These are phyloP conservation scores for Termitomyces sp. DNA, from an alignment of 768 basidiomycete species.

Conservation along the genomic window DNA sequence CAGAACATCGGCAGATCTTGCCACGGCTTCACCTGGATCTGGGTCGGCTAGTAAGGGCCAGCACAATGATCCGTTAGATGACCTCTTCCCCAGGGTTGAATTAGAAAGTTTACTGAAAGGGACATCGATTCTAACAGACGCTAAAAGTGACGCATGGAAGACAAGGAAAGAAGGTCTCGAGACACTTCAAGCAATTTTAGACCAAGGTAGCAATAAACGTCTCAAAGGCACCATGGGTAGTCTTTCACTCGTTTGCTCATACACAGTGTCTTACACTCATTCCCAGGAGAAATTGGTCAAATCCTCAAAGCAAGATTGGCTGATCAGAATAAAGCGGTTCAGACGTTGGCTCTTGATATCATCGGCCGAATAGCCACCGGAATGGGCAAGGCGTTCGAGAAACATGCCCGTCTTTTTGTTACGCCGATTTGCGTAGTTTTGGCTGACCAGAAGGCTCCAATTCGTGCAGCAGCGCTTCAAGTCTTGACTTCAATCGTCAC, in stretches of 20 bases:
- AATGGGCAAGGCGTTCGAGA: slow-evolving; percentile 96
- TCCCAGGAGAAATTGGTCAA: slow-evolving; percentile 82
- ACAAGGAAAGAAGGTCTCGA: slow-evolving; percentile 94
- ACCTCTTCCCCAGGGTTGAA: slow-evolving; percentile 93
- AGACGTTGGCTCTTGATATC: slow-evolving; percentile 85
- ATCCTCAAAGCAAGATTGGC: slow-evolving; percentile 84
- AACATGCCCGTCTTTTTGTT: slow-evolving; percentile 74
- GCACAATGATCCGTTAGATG: slow-evolving; percentile 76
- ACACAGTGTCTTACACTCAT: background rate
- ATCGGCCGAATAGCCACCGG: slow-evolving; percentile 86
- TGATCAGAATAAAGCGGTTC: slow-evolving; percentile 94
- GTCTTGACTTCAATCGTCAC: slow-evolving; percentile 81
- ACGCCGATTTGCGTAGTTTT: slow-evolving; percentile 79
- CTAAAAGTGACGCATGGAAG: slow-evolving; percentile 96
- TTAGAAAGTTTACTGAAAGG: slow-evolving; percentile 82
- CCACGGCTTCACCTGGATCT: slow-evolving; percentile 39
- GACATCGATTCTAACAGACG: slow-evolving; percentile 76
- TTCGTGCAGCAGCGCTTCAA: slow-evolving; percentile 73
- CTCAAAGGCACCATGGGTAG: slow-evolving; percentile 87
- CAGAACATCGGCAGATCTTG: slow-evolving; percentile 74
- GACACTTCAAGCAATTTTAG: slow-evolving; percentile 73
- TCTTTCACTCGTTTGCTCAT: slow-evolving; percentile 3
- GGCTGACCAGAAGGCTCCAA: slow-evolving; percentile 89
- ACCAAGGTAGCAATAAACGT: slow-evolving; percentile 90
- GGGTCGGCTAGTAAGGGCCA: slow-evolving; percentile 36